Percentiles rank a stretch among this genome's conserved stretches.
These are phyloP conservation scores for Pyrus pyrifolia DNA, from an alignment of 306 rosid genomes.

Conservation along the genomic window DNA sequence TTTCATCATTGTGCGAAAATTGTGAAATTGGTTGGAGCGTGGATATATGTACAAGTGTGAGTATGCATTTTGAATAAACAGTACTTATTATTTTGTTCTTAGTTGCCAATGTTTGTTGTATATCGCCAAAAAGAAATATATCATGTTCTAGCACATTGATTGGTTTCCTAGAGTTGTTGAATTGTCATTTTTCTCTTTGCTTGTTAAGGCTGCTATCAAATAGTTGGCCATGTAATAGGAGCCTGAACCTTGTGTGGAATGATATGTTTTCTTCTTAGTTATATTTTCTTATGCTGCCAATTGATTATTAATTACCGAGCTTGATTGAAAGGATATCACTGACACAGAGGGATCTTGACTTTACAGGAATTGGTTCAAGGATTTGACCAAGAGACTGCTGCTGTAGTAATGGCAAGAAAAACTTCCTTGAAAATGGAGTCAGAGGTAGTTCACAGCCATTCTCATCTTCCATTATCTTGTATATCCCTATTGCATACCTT, in stretches of 20 bases:
- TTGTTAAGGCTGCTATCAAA: neutral
- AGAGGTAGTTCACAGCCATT: slow-evolving; percentile 48
- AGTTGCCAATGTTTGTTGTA: neutral
- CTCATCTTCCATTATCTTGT: slow-evolving; percentile 8
- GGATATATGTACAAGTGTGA: neutral
- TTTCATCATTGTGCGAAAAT: neutral
- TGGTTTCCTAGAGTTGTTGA: neutral
- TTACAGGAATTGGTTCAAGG: slow-evolving; percentile 91
- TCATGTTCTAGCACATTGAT: neutral
- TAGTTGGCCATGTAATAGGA: neutral
- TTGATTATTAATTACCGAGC: neutral
- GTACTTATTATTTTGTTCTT: neutral
- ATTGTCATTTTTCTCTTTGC: neutral
- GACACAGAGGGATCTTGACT: slow-evolving; percentile 11
- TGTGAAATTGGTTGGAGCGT: neutral
- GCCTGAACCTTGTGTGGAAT: neutral
- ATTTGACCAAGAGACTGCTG: slow-evolving; percentile 98
- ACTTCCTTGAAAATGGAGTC: slow-evolving; percentile 91
- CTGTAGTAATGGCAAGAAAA: slow-evolving; percentile 87
- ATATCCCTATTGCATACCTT: neutral
- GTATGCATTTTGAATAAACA: neutral
- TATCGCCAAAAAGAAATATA: neutral
- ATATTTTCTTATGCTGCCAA: neutral
- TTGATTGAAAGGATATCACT: slow-evolving; percentile 10
- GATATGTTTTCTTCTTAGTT: neutral